Evolutionary conservation across 2,329 filamentous ascomycete species (phyloP).

Genomic region (Ceratocystis cacaofunesta): DNA sequence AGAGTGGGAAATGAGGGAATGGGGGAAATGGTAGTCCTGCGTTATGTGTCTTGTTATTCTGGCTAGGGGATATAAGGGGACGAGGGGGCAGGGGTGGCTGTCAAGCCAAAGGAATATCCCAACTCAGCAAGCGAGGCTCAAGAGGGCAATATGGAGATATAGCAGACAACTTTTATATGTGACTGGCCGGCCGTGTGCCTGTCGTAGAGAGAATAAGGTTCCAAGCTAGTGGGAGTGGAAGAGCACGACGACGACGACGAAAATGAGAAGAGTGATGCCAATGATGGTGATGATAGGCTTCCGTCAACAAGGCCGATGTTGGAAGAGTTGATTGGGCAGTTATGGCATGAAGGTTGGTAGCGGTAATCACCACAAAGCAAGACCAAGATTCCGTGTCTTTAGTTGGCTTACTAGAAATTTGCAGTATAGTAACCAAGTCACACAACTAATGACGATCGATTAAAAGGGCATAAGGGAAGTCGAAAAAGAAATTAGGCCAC

Average conservation of each 20-base stretch:
- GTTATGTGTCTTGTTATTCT: neutral
- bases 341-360: neutral
- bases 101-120: constrained; percentile 7
- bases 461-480: neutral
- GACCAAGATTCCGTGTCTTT: no score
- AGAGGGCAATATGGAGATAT: constrained; percentile 5
- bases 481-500: neutral
- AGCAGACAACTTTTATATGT: constrained; percentile 1
- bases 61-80: neutral
- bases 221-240: neutral
- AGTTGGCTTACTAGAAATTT: no score
- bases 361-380: neutral
- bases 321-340: neutral
- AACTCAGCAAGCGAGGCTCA: constrained; percentile 7
- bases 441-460: neutral
- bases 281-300: neutral
- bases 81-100: neutral
- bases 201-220: neutral
- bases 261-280: neutral
- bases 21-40: neutral
- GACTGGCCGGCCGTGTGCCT: constrained; percentile 1
- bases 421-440: neutral
- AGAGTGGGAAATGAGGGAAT: neutral
- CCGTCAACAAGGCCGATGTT: no score
- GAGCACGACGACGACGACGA: neutral